These are phyloP conservation scores for Amylostereum areolatum DNA, from an alignment of 1,284 basidiomycete genomes.

Conservation along the genomic window DNA sequence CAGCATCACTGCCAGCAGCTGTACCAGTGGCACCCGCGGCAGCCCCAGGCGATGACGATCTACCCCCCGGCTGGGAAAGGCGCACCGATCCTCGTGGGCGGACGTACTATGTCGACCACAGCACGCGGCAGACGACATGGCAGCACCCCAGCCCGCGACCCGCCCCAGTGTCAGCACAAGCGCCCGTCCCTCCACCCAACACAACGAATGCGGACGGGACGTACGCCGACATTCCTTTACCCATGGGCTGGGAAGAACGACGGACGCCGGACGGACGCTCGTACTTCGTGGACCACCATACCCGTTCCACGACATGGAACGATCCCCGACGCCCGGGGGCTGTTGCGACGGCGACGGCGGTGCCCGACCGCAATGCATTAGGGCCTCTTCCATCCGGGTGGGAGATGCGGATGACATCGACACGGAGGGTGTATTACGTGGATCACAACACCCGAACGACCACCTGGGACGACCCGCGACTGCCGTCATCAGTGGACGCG, in stretches of 20 bases:
- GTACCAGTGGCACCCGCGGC: not conserved
- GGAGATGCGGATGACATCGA: constrained; percentile 96
- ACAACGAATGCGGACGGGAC: constrained; percentile 67
- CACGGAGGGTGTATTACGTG: constrained; percentile 93
- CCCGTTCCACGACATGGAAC: constrained; percentile 93
- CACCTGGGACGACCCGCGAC: constrained; percentile 94
- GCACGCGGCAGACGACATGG: constrained; percentile 92
- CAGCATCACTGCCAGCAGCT: not conserved
- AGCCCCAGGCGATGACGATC: constrained; percentile 8
- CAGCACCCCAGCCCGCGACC: constrained; percentile 51
- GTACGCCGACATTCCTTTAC: constrained; percentile 33
- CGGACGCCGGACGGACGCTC: constrained; percentile 92
- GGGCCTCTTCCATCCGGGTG: constrained; percentile 91
- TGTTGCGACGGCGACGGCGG: constrained; percentile 27
- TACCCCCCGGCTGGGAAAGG: constrained; percentile 88
- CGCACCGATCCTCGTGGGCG: constrained; percentile 88
- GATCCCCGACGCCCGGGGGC: constrained; percentile 86
- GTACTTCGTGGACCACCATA: constrained; percentile 94
- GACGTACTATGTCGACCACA: constrained; percentile 92
- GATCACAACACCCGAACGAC: constrained; percentile 97
- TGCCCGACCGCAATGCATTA: constrained; percentile 72
- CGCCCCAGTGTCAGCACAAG: not conserved
- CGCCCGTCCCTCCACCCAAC: constrained; percentile 33
- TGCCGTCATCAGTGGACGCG: constrained; percentile 79
- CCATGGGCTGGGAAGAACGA: constrained; percentile 93